Evolutionary conservation across 768 basidiomycete genomes (phyloP), one percentile per base, ranked within the genome.

Genomic region (Xerocomus potaroensis): DNA sequence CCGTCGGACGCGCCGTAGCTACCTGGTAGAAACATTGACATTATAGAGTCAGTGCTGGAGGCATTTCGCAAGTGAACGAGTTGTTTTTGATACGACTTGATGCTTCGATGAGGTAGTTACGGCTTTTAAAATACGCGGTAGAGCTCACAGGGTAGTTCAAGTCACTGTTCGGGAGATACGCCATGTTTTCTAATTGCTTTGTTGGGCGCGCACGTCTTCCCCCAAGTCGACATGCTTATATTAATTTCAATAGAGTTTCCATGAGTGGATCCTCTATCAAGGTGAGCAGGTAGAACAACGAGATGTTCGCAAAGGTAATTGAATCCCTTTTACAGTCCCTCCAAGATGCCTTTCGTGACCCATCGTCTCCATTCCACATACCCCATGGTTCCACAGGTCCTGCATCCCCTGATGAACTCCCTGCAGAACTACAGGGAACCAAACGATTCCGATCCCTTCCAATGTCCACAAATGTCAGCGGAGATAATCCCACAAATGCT

Each of bases 301-400:
- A 39, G 6, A 5, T 14, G 10, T 19, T 1, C 10, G 15, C 15
- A 22, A 29, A 33, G 34, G 45, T n/a, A 9, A 19, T 29, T 9
- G 32, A 30, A 18, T 16, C 27, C 16, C 34, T n/a, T 22, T n/a
- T n/a, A n/a, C 55, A 86, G 84, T 72, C 72, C n/a, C 72, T 86
- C 7, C 80, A 74, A 58, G 75, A 74, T 5, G 76, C 77, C 10
- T 85, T 85, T 56, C 72, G 72, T 26, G 78, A 86, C 52, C 81
- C 81, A 3, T 67, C 70, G 1, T 83, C 83, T 2, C 84, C 83
- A n/a, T 86, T 76, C 55, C 71, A 84, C 50, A 70, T 84, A 38
- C 69, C 79, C 3, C 80, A 79, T 22, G 82, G 83, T 8, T 69
- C 74, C 11, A 61, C 65, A 50, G 84, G 83, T 1, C 84, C 83